Conservation (phyloP, 1,284 basidiomycete species). For the Sporisorium graminicola region DNA sequence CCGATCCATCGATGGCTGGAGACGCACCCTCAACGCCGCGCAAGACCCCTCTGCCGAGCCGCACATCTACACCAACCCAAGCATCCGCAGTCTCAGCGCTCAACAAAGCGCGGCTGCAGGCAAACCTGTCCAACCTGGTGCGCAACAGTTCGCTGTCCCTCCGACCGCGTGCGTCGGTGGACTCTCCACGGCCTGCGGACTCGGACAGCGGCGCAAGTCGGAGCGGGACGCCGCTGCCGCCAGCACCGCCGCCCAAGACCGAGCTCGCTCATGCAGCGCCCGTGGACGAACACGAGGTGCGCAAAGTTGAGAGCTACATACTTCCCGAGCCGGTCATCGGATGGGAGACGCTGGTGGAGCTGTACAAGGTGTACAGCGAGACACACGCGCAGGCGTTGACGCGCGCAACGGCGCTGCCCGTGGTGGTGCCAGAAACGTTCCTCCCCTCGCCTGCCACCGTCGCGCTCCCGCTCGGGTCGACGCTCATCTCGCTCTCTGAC, state of each 20-base stretch:
- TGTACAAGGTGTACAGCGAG: slow-evolving; percentile 9
- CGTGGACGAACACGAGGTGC: not conserved
- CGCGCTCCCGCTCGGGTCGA: not conserved
- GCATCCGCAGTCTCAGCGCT: not conserved
- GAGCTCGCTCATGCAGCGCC: not conserved
- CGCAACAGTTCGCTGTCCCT: slow-evolving; percentile 18
- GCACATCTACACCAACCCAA: slow-evolving; percentile 14
- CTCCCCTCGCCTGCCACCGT: not conserved
- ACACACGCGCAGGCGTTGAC: slow-evolving; percentile 26
- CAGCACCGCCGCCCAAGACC: slow-evolving; percentile 17
- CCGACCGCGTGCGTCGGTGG: not conserved
- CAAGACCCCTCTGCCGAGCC: not conserved
- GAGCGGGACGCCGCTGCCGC: not conserved
- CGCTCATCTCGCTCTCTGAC: not conserved
- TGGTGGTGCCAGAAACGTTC: not conserved
- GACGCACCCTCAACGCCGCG: slow-evolving; percentile 5
- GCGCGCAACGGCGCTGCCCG: not conserved
- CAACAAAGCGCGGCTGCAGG: slow-evolving; percentile 24
- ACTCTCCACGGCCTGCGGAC: not conserved
- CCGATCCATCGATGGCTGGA: not conserved
- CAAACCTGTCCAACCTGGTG: slow-evolving; percentile 31
- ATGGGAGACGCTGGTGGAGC: not conserved
- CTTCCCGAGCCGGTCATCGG: not conserved
- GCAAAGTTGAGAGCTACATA: not conserved
- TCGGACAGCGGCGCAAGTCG: not conserved